Conservation (phyloP, 73 alveolate species). For the Effrenium voratum region DNA sequence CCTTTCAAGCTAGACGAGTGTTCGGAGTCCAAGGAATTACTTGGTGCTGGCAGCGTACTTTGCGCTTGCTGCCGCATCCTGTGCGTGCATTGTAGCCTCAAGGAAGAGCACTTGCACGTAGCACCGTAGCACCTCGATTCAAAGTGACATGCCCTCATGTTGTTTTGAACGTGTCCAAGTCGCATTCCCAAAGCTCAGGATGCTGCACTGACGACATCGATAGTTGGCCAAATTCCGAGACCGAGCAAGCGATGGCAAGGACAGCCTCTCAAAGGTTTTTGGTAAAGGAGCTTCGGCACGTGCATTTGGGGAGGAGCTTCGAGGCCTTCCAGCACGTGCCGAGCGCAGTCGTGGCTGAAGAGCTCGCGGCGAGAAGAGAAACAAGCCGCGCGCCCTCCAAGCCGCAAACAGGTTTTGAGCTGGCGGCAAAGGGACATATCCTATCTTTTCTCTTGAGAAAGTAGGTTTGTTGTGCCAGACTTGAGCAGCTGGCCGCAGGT, state of each 20-base stretch:
- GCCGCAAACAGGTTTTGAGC: no score
- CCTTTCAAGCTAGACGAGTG: background rate
- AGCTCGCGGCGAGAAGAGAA: no score
- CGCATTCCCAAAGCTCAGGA: background rate
- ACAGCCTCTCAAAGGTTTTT: no score
- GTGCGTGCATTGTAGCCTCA: constrained; percentile 59
- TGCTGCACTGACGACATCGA: background rate
- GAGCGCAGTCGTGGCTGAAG: background rate
- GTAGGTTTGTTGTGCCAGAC: no score
- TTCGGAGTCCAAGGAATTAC: background rate
- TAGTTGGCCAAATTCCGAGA: background rate
- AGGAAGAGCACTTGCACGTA: constrained; percentile 35
- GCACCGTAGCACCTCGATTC: background rate
- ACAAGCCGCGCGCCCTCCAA: no score
- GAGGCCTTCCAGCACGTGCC: background rate
- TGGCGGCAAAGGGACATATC: no score
- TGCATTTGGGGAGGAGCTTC: background rate
- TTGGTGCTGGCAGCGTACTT: constrained; percentile 35
- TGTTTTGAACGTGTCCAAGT: background rate
- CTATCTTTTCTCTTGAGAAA: no score
- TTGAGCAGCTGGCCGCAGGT: no score
- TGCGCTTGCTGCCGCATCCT: constrained; percentile 37
- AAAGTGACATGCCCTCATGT: background rate
- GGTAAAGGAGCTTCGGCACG: no score
- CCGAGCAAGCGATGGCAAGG: background rate